These are phyloP conservation scores for Ceriops tagal DNA, from an alignment of 345 rosid genomes.

Conservation along the genomic window DNA sequence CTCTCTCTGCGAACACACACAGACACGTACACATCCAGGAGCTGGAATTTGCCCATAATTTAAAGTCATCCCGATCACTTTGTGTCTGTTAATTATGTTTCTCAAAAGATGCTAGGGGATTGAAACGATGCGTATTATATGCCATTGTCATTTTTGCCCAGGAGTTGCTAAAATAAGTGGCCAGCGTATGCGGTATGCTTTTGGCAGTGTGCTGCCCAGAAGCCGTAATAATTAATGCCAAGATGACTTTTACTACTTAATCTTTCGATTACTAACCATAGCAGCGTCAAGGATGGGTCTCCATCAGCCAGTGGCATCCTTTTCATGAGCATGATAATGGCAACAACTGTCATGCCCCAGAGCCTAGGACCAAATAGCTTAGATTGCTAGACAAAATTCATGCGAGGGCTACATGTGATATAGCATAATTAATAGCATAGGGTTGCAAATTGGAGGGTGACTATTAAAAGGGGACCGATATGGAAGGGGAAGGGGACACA, in stretches of 20 bases:
- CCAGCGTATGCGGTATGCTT: too few species aligned
- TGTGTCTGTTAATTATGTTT: too few species aligned
- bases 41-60: too few species aligned
- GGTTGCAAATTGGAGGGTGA: not conserved
- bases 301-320: conserved; percentile 44
- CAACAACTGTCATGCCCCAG: conserved; percentile 51
- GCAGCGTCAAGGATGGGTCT: conserved; percentile 30
- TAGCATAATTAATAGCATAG: not conserved
- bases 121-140: too few species aligned
- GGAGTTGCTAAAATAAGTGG: too few species aligned
- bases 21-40: too few species aligned
- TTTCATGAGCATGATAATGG: conserved; percentile 45
- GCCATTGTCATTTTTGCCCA: too few species aligned
- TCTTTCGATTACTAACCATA: not conserved
- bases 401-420: not conserved
- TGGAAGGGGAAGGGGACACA: conserved; percentile 43
- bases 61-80: too few species aligned
- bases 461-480: conserved; percentile 30
- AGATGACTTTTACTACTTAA: not conserved
- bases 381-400: conserved; percentile 12
- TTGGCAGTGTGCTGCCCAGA: too few species aligned
- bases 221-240: too few species aligned
- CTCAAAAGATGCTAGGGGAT: too few species aligned
- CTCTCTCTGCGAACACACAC: not conserved
- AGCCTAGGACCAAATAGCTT: conserved; percentile 33